These are phyloP conservation scores for Hericium rajendrae DNA, from an alignment of 768 basidiomycete genomes.

Conservation along the genomic window DNA sequence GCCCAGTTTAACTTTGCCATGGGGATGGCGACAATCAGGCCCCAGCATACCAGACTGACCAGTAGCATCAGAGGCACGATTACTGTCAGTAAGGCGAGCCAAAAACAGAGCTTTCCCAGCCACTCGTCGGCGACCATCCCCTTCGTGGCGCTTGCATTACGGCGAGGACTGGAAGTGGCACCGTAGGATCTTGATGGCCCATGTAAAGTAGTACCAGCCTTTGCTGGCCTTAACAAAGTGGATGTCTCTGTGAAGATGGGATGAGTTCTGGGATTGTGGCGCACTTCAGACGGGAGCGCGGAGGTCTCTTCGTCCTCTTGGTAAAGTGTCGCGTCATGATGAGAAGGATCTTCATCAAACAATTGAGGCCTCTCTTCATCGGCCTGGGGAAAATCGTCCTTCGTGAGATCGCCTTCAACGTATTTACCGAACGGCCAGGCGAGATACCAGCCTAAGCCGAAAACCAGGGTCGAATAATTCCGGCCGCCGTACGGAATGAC, in stretches of 20 bases:
- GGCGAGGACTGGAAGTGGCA: conserved; percentile 33
- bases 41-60: conserved; percentile 91
- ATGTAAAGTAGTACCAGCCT: conserved; percentile 18
- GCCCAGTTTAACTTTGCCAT: conserved; percentile 98
- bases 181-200: conserved; percentile 57
- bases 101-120: conserved; percentile 73
- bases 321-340: neutral
- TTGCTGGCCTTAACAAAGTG: neutral
- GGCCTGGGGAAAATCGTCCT: conserved; percentile 16
- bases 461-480: conserved; percentile 78
- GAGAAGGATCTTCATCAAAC: neutral
- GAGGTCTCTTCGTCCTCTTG: too few species aligned
- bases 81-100: conserved; percentile 63
- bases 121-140: conserved; percentile 28
- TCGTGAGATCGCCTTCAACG: conserved; percentile 69
- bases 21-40: conserved; percentile 87
- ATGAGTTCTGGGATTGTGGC: neutral
- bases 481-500: conserved; percentile 72
- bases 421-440: conserved; percentile 99
- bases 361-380: neutral
- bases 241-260: neutral
- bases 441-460: conserved; percentile 92
- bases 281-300: neutral
- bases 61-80: conserved; percentile 85
- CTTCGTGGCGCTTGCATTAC: conserved; percentile 6